Conservation (phyloP, 441 rosid species). For the Arabidopsis lyrata region DNA sequence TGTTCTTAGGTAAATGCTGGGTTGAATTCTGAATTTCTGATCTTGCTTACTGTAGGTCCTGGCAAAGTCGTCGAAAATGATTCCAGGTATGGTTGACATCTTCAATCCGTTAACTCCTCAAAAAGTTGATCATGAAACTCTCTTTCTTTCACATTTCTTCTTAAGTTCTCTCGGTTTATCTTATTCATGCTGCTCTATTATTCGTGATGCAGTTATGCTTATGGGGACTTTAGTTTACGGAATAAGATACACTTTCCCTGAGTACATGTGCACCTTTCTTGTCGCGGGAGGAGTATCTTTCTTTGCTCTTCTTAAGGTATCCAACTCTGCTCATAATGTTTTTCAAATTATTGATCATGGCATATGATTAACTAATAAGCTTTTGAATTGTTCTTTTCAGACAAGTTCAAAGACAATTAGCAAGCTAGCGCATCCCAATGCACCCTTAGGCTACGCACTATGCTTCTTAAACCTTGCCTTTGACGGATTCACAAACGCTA, state of each 20-base stretch:
- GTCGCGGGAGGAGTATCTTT: slow-evolving; percentile 95
- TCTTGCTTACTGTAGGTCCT: slow-evolving; percentile 64
- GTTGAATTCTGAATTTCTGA: slow-evolving; percentile 14
- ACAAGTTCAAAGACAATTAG: slow-evolving; percentile 91
- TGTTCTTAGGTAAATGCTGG: background rate
- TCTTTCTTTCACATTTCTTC: background rate
- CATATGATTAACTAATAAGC: background rate
- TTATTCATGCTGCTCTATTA: background rate
- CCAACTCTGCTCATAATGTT: background rate
- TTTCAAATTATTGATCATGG: background rate
- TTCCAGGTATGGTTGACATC: slow-evolving; percentile 65
- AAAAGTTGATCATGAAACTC: background rate
- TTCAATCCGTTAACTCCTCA: background rate
- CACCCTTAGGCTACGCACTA: slow-evolving; percentile 90
- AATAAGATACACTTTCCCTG: slow-evolving; percentile 78
- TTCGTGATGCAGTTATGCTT: slow-evolving; percentile 76
- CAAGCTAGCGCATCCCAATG: slow-evolving; percentile 95
- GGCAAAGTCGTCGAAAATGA: slow-evolving; percentile 97
- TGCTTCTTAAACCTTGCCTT: slow-evolving; percentile 93
- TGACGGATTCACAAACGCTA: slow-evolving; percentile 98
- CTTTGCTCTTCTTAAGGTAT: slow-evolving; percentile 90
- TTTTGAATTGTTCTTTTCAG: slow-evolving; percentile 47
- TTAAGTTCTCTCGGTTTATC: background rate
- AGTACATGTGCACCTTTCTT: slow-evolving; percentile 82
- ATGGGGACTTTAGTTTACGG: slow-evolving; percentile 93